Evolutionary conservation across 2,329 filamentous ascomycete genomes (phyloP).

Genomic region (Drechslera avenae): DNA sequence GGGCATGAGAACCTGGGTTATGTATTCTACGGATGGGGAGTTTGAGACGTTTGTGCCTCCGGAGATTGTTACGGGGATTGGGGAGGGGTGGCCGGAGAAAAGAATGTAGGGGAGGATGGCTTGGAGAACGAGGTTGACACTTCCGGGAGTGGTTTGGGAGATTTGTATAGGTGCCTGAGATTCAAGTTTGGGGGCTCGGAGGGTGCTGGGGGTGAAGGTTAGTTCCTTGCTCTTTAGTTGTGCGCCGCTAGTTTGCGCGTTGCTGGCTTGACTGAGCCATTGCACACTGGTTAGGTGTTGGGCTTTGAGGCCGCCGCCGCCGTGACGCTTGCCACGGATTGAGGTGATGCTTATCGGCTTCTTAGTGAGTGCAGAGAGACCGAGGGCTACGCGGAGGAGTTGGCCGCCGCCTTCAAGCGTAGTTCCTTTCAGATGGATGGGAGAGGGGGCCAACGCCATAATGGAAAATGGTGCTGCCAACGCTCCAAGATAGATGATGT

Average conservation of each 20-base stretch:
- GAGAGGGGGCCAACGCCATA: conserved; percentile 15
- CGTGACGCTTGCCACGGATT: conserved; percentile 60
- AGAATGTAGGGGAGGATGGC: conserved; percentile 64
- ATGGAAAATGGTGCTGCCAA: not conserved
- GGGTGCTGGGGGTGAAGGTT: conserved; percentile 38
- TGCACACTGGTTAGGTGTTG: conserved; percentile 63
- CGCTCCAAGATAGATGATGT: not conserved
- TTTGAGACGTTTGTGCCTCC: conserved; percentile 65
- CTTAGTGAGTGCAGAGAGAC: conserved; percentile 59
- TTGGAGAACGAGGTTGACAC: conserved; percentile 62
- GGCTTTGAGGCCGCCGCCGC: conserved; percentile 61
- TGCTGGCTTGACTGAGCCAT: conserved; percentile 58
- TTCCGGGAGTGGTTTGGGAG: conserved; percentile 53
- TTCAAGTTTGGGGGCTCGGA: not conserved
- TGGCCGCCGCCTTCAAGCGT: conserved; percentile 68
- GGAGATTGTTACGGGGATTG: conserved; percentile 52
- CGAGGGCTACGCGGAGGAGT: conserved; percentile 62
- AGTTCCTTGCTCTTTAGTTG: conserved; percentile 52
- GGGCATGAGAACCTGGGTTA: conserved; percentile 61
- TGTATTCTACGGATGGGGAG: conserved; percentile 62
- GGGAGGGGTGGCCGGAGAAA: conserved; percentile 39
- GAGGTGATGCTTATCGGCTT: conserved; percentile 57
- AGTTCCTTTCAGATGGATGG: conserved; percentile 56
- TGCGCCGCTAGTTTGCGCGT: conserved; percentile 51
- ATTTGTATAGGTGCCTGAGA: conserved; percentile 40